These are phyloP conservation scores for Aspergillus fumigatiaffinis DNA, from an alignment of 2,329 filamentous ascomycete species.

Conservation along the genomic window DNA sequence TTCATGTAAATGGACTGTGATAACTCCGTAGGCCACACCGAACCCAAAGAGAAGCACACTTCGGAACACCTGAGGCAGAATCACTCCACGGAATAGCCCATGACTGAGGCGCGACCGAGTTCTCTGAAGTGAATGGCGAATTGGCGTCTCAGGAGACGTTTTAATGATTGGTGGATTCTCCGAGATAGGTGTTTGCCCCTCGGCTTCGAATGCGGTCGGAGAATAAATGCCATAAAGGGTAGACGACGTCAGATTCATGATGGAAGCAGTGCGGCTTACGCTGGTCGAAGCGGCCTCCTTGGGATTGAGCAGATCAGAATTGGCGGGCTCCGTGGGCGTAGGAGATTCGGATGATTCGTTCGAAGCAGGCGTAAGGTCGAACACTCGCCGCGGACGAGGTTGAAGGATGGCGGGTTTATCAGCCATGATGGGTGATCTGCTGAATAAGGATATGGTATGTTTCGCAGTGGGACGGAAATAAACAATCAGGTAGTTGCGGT, in stretches of 20 bases:
- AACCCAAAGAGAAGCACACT: conserved; percentile 68
- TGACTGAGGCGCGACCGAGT: conserved; percentile 35
- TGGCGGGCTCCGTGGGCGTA: conserved; percentile 36
- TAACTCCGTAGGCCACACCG: conserved; percentile 75
- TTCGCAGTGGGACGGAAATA: background rate
- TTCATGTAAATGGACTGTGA: conserved; percentile 76
- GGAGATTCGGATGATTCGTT: conserved; percentile 41
- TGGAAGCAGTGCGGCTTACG: conserved; percentile 68
- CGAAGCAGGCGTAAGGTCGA: conserved; percentile 55
- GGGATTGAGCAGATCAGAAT: conserved; percentile 32
- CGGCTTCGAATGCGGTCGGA: conserved; percentile 57
- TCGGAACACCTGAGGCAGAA: conserved; percentile 56
- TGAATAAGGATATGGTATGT: background rate
- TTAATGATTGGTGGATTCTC: conserved; percentile 40
- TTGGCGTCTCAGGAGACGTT: conserved; percentile 23
- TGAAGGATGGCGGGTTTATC: conserved; percentile 56
- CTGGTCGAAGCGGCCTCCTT: conserved; percentile 35
- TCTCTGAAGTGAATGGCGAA: conserved; percentile 27
- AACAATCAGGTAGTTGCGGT: background rate
- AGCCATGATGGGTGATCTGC: conserved; percentile 22
- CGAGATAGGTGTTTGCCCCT: conserved; percentile 63
- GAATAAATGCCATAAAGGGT: conserved; percentile 91
- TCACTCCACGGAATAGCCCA: conserved; percentile 37
- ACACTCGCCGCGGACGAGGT: conserved; percentile 68
- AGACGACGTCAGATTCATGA: conserved; percentile 81